Conservation (phyloP, 2,329 filamentous ascomycete species). For the Beauveria sp. region DNA sequence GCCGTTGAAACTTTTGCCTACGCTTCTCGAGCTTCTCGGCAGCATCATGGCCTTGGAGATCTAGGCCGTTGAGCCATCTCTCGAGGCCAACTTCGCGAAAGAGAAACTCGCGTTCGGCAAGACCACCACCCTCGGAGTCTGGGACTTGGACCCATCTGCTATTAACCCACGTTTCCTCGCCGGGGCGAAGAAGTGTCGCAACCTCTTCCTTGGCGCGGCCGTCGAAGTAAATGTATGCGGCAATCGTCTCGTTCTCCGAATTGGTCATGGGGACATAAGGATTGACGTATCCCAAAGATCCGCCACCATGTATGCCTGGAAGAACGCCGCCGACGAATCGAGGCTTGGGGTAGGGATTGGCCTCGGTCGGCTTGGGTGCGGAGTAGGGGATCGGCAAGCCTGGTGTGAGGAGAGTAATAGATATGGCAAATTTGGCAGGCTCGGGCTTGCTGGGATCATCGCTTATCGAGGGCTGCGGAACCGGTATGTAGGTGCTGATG, state of each 20-base stretch:
- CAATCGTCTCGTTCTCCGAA: slow-evolving; percentile 92
- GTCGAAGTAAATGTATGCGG: slow-evolving; percentile 98
- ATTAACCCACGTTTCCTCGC: slow-evolving; percentile 98
- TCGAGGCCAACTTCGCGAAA: slow-evolving; percentile 96
- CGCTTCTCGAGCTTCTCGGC: slow-evolving; percentile 87
- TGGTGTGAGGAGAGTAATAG: slow-evolving; percentile 88
- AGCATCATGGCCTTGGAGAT: slow-evolving; percentile 87
- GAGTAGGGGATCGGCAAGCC: slow-evolving; percentile 89
- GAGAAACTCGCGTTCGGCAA: slow-evolving; percentile 92
- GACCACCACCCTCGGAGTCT: slow-evolving; percentile 80
- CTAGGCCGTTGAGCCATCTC: slow-evolving; percentile 91
- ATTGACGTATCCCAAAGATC: slow-evolving; percentile 51
- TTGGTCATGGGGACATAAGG: slow-evolving; percentile 90
- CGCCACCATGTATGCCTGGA: slow-evolving; percentile 42
- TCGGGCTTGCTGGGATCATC: slow-evolving; percentile 66
- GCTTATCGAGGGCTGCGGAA: slow-evolving; percentile 72
- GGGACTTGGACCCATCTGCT: slow-evolving; percentile 95
- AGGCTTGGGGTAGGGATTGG: slow-evolving; percentile 72
- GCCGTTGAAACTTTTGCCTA: slow-evolving; percentile 67
- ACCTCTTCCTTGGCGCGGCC: slow-evolving; percentile 94
- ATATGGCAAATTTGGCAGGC: slow-evolving; percentile 94
- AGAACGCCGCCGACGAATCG: slow-evolving; percentile 67
- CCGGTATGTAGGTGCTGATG: slow-evolving; percentile 95
- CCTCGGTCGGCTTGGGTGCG: slow-evolving; percentile 68
- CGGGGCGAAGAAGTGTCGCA: slow-evolving; percentile 80